Evolutionary conservation across 176 grass and related monocot genomes (phyloP).

Genomic region (Musa acuminata): DNA sequence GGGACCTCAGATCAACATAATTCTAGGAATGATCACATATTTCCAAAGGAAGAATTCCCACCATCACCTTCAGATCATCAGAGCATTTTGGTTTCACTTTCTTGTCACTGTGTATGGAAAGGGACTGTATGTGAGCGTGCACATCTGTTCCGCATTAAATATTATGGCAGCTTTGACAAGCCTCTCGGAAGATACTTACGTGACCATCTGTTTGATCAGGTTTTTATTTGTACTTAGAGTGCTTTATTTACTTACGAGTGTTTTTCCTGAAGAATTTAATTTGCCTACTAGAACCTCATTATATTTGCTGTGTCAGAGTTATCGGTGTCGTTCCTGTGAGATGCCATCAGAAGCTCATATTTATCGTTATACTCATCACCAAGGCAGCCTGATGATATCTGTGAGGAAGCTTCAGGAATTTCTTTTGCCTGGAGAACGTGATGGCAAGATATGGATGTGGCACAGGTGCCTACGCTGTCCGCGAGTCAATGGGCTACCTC

Average conservation of each 20-base stretch:
- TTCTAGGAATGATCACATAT: slow-evolving; percentile 22
- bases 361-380: slow-evolving; percentile 89
- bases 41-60: slow-evolving; percentile 52
- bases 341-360: slow-evolving; percentile 88
- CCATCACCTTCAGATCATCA: slow-evolving; percentile 86
- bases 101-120: slow-evolving; percentile 77
- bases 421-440: slow-evolving; percentile 59
- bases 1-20: slow-evolving; percentile 37
- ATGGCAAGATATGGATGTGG: slow-evolving; percentile 99
- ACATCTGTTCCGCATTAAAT: slow-evolving; percentile 91
- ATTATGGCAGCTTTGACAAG: slow-evolving; percentile 87
- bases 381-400: slow-evolving; percentile 93
- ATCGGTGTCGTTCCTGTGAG: slow-evolving; percentile 63
- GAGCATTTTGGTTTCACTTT: slow-evolving; percentile 98
- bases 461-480: slow-evolving; percentile 84
- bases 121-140: slow-evolving; percentile 69
- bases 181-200: slow-evolving; percentile 84
- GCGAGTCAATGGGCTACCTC: slow-evolving; percentile 59
- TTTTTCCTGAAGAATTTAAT: too few species aligned
- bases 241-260: too few species aligned
- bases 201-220: slow-evolving; percentile 95
- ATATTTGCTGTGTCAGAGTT: slow-evolving; percentile 45
- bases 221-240: slow-evolving; percentile 6
- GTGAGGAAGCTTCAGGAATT: slow-evolving; percentile 53
- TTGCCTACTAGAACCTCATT: too few species aligned